phyloP scores from a whole-genome alignment of 495 filamentous ascomycete genomes.

The Penicillium nucicola region DNA sequence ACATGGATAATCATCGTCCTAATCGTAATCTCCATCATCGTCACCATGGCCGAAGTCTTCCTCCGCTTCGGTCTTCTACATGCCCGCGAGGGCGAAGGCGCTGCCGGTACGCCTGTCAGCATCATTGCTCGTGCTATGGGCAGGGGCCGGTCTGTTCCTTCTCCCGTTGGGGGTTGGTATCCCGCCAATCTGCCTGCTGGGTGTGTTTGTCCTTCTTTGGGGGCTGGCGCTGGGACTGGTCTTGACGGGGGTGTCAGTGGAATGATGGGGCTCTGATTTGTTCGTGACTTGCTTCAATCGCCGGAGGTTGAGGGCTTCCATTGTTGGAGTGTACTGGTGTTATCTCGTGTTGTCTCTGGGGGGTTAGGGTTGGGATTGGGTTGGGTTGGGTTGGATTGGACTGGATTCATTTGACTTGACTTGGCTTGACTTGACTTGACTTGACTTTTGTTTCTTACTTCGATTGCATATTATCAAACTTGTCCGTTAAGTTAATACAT shows the following conservation, averaged over 20 bases:
- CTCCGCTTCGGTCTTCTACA: constrained; percentile 79
- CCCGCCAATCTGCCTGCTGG: constrained; percentile 18
- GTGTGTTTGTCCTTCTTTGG: constrained; percentile 24
- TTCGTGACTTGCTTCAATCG: background rate
- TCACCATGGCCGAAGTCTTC: constrained; percentile 86
- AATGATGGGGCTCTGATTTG: constrained; percentile 4
- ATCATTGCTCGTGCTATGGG: constrained; percentile 23
- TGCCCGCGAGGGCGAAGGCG: constrained; percentile 29
- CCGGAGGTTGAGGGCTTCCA: background rate
- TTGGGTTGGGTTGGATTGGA: background rate
- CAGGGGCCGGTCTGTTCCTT: constrained; percentile 16
- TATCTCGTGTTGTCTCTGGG: background rate
- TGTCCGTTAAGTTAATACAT: background rate
- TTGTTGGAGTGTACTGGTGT: background rate
- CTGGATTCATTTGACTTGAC: background rate
- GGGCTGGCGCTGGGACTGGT: constrained; percentile 1
- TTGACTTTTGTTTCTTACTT: background rate
- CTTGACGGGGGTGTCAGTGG: constrained; percentile 9
- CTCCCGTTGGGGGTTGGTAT: constrained; percentile 12
- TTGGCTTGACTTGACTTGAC: no score
- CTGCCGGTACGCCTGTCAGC: constrained; percentile 9
- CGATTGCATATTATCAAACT: background rate
- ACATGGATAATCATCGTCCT: constrained; percentile 98
- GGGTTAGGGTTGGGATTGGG: no score
- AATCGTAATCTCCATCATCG: constrained; percentile 83